Conservation (phyloP, 2,329 filamentous ascomycete species). For the Rhynchosporium graminicola region DNA sequence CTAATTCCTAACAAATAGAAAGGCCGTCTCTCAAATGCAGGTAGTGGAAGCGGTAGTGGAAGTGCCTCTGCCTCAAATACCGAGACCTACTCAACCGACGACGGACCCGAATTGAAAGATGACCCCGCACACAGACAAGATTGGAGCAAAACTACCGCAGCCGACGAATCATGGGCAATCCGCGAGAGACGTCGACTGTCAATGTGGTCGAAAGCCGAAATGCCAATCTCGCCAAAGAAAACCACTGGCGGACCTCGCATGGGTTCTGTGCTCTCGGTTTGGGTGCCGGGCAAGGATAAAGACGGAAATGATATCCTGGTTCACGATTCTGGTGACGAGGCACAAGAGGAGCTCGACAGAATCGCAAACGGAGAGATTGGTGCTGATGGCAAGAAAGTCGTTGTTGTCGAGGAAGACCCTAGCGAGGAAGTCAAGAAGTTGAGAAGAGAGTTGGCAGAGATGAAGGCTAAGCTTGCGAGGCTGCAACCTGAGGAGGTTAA, state of each 20-base stretch:
- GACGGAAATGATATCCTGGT: constrained; percentile 24
- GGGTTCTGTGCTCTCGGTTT: constrained; percentile 24
- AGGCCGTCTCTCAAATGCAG: constrained; percentile 12
- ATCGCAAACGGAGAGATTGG: neutral
- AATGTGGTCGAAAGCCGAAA: constrained; percentile 25
- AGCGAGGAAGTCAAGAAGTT: constrained; percentile 10
- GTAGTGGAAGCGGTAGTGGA: neutral
- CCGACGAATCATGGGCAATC: constrained; percentile 29
- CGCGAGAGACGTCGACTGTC: constrained; percentile 27
- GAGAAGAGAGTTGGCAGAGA: neutral
- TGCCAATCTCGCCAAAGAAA: constrained; percentile 7
- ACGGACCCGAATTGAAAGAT: constrained; percentile 10
- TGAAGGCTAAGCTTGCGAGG: constrained; percentile 12
- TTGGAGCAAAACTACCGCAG: constrained; percentile 27
- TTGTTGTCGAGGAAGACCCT: constrained; percentile 1
- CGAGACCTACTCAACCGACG: constrained; percentile 8
- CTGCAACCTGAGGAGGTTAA: constrained; percentile 15
- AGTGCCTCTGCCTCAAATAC: neutral
- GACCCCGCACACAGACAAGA: constrained; percentile 26
- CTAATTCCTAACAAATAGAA: neutral
- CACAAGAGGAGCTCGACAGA: constrained; percentile 6
- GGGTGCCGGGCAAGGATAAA: constrained; percentile 26
- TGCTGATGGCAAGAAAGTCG: neutral
- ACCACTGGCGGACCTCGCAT: constrained; percentile 3
- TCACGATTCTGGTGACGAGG: constrained; percentile 20